Evolutionary conservation across 306 rosid species (phyloP).

Genomic region (Trifolium subterraneum): DNA sequence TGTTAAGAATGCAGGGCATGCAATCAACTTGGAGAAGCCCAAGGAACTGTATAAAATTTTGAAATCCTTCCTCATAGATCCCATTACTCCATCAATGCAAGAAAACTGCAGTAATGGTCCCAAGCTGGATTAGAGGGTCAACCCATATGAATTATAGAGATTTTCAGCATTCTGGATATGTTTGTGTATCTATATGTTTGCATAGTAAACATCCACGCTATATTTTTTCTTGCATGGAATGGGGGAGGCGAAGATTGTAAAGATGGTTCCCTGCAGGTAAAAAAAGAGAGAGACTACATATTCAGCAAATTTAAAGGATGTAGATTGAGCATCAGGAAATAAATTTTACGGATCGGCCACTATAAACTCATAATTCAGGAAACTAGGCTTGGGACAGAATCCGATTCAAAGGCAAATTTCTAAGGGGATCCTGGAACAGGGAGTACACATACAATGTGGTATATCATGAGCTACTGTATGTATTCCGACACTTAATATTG

Average conservation of each 20-base stretch:
- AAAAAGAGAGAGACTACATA: background rate
- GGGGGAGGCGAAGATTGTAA: slow-evolving; percentile 1
- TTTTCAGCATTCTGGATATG: slow-evolving; percentile 10
- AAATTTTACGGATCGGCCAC: slow-evolving; percentile 1
- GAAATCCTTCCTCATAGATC: slow-evolving; percentile 64
- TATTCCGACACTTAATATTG: slow-evolving; percentile 4
- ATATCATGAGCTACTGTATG: background rate
- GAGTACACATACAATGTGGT: background rate
- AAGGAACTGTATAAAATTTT: slow-evolving; percentile 64
- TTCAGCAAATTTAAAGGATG: slow-evolving; percentile 6
- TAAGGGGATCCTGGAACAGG: background rate
- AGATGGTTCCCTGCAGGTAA: slow-evolving; percentile 4
- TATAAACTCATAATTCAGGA: background rate
- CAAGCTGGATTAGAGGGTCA: slow-evolving; percentile 53
- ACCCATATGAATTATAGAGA: slow-evolving; percentile 19
- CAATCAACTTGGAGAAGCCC: slow-evolving; percentile 77
- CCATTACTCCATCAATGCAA: slow-evolving; percentile 42
- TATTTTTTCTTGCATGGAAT: background rate
- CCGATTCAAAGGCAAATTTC: slow-evolving; percentile 1
- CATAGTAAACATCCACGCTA: background rate
- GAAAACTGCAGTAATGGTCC: slow-evolving; percentile 53
- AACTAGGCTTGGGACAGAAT: background rate
- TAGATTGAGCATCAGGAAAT: slow-evolving; percentile 1
- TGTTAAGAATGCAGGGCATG: slow-evolving; percentile 87
- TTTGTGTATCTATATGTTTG: slow-evolving; percentile 16